Conservation (phyloP, 352 stramenopile species). For the Phytophthora cryptogea region DNA sequence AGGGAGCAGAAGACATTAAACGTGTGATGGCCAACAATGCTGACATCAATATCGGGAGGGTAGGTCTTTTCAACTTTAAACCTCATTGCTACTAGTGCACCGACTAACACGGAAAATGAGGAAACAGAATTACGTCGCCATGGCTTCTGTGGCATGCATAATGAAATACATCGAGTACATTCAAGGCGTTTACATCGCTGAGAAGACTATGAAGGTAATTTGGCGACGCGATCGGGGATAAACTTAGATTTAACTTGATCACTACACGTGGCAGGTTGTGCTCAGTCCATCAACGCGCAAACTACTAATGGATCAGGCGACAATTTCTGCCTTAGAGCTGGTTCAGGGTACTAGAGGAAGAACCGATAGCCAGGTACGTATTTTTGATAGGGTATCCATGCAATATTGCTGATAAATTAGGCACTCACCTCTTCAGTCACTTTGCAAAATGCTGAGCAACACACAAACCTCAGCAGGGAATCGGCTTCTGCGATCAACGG, state of each 20-base stretch:
- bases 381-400: not conserved
- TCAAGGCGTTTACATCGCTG: constrained; percentile 84
- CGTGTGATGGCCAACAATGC: constrained; percentile 82
- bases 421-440: constrained; percentile 43
- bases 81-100: not conserved
- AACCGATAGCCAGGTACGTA: constrained; percentile 55
- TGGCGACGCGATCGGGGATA: not conserved
- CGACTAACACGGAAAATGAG: not conserved
- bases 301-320: constrained; percentile 86
- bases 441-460: constrained; percentile 80
- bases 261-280: constrained; percentile 50
- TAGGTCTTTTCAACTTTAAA: constrained; percentile 17
- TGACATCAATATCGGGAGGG: constrained; percentile 81
- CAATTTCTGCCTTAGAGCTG: constrained; percentile 72
- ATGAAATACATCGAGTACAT: constrained; percentile 90
- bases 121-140: constrained; percentile 80
- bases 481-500: constrained; percentile 76
- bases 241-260: too few species aligned
- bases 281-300: constrained; percentile 74
- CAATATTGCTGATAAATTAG: not conserved
- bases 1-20: constrained; percentile 85
- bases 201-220: constrained; percentile 80
- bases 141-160: constrained; percentile 78
- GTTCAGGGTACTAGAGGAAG: constrained; percentile 60
- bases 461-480: constrained; percentile 79